These are phyloP conservation scores for Alternaria dauci DNA, from an alignment of 2,329 filamentous ascomycete genomes.

Conservation along the genomic window DNA sequence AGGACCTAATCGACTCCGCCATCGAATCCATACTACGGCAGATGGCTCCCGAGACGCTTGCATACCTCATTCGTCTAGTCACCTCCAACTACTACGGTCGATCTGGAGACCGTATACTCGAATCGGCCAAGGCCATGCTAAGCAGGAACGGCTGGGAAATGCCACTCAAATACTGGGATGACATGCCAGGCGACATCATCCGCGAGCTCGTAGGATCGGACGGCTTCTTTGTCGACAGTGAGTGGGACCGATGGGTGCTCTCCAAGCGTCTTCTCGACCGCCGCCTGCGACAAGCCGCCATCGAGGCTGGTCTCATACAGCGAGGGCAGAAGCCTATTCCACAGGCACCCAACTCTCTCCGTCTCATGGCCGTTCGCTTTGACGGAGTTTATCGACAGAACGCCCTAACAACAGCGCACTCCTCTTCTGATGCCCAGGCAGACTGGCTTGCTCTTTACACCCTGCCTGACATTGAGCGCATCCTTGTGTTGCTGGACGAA, in stretches of 20 bases:
- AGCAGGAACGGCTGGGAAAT: conserved; percentile 66
- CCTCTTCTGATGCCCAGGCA: conserved; percentile 56
- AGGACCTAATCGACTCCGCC: conserved; percentile 62
- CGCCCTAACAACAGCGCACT: conserved; percentile 45
- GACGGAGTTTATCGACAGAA: conserved; percentile 62
- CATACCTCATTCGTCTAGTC: conserved; percentile 61
- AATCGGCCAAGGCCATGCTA: conserved; percentile 66
- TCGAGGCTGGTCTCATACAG: conserved; percentile 59
- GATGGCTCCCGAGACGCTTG: conserved; percentile 61
- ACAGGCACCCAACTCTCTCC: conserved; percentile 58
- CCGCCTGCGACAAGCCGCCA: conserved; percentile 56
- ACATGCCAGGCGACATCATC: conserved; percentile 65
- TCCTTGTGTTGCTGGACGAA: conserved; percentile 65
- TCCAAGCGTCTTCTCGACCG: conserved; percentile 64
- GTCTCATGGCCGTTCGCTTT: conserved; percentile 62
- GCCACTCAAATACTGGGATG: conserved; percentile 64
- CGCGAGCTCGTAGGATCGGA: conserved; percentile 67
- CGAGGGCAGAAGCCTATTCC: conserved; percentile 53
- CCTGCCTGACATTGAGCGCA: conserved; percentile 62
- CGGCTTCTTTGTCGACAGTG: conserved; percentile 65
- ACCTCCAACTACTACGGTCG: conserved; percentile 65
- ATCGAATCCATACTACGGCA: conserved; percentile 64
- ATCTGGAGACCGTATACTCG: conserved; percentile 63
- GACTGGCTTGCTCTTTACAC: conserved; percentile 63
- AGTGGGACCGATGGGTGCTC: conserved; percentile 67